phyloP scores from a whole-genome alignment of 2,329 filamentous ascomycete genomes.

The Colletotrichum melonis region DNA sequence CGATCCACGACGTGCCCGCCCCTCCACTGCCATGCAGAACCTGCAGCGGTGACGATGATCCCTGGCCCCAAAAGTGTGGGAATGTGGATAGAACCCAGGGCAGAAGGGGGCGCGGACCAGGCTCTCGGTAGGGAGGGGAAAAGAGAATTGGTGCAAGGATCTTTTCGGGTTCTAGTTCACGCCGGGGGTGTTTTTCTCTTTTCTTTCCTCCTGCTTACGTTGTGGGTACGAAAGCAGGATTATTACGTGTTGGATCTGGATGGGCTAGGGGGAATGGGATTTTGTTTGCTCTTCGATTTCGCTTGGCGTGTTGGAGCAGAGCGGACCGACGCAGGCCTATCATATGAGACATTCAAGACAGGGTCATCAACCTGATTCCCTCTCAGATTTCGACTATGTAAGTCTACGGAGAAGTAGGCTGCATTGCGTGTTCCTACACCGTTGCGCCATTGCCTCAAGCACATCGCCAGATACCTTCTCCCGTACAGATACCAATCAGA shows the following conservation, averaged over 20 bases:
- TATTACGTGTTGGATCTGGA: neutral
- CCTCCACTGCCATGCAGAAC: neutral
- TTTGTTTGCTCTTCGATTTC: neutral
- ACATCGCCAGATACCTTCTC: neutral
- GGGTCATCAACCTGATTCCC: neutral
- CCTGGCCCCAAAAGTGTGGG: neutral
- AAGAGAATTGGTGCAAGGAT: neutral
- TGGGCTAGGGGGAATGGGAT: too few relatives aligned
- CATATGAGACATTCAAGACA: neutral
- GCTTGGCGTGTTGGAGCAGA: neutral
- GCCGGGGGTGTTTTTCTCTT: neutral
- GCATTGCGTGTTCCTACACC: neutral
- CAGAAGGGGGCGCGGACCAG: neutral
- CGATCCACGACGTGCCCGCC: neutral
- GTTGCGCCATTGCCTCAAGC: neutral
- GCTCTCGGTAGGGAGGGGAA: neutral
- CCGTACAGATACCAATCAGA: neutral
- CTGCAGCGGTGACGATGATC: slow-evolving; percentile 15
- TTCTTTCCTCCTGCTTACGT: neutral
- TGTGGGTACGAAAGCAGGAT: too few relatives aligned
- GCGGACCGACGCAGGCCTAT: neutral
- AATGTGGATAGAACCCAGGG: neutral
- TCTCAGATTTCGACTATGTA: neutral
- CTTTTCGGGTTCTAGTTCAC: neutral
- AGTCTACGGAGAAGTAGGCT: neutral